A percentile compares a stretch with the other conserved stretches of the same genome.
Conservation (phyloP, 2,329 filamentous ascomycete species). For the Ophiocordyceps unilateralis region DNA sequence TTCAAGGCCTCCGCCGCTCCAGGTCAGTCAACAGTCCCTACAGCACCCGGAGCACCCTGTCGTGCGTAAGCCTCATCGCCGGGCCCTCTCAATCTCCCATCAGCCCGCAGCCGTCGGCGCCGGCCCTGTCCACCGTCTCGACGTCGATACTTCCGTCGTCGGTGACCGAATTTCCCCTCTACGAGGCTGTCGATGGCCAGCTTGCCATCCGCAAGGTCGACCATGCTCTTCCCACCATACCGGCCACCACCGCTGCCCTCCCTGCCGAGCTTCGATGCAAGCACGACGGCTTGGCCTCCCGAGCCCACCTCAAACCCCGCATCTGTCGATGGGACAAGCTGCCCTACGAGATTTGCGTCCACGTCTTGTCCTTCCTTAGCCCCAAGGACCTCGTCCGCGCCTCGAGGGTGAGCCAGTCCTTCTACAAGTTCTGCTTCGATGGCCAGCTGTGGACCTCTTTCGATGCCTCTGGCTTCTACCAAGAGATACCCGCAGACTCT, state of each 20-base stretch:
- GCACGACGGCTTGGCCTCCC: constrained; percentile 9
- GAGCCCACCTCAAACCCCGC: constrained; percentile 13
- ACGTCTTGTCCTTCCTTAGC: constrained; percentile 57
- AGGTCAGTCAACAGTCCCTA: constrained; percentile 55
- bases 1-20: constrained; percentile 45
- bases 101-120: constrained; percentile 21
- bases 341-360: constrained; percentile 66
- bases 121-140: constrained; percentile 16
- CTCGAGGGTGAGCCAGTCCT: constrained; percentile 61
- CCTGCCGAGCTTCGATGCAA: constrained; percentile 41
- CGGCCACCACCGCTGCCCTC: constrained; percentile 37
- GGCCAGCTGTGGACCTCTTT: constrained; percentile 83
- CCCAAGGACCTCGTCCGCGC: constrained; percentile 68
- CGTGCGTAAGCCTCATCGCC: constrained; percentile 35
- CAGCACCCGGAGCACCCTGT: constrained; percentile 32
- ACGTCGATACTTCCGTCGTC: constrained; percentile 23
- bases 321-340: constrained; percentile 64
- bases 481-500: constrained; percentile 67
- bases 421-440: constrained; percentile 76
- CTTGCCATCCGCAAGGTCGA: constrained; percentile 38
- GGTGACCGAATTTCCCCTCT: constrained; percentile 20
- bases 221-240: constrained; percentile 21
- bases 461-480: constrained; percentile 75
- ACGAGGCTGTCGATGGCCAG: constrained; percentile 26
- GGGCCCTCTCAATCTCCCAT: constrained; percentile 12